These are phyloP conservation scores for Phalaenopsis equestris DNA, from an alignment of 106 monocot genomes.

Conservation along the genomic window DNA sequence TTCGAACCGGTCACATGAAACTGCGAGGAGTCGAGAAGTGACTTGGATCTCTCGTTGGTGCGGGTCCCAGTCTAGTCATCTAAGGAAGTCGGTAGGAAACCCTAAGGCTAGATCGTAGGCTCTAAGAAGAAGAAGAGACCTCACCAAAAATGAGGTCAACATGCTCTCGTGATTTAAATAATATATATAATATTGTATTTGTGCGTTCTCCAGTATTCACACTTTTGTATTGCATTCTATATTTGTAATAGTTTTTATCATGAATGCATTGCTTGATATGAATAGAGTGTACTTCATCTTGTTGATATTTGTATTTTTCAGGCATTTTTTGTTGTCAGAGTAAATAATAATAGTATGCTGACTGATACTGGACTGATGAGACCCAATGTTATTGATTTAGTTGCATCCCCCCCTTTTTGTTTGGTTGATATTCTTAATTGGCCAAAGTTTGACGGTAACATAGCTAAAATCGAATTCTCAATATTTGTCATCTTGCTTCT, in stretches of 20 bases:
- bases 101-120: too few species aligned
- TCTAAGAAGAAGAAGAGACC: too few species aligned
- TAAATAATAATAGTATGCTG: neutral
- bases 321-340: neutral
- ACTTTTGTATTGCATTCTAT: neutral
- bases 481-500: neutral
- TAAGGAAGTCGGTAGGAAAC: too few species aligned
- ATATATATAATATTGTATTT: neutral
- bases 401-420: neutral
- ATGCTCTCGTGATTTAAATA: too few species aligned
- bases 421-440: neutral
- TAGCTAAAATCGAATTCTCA: neutral
- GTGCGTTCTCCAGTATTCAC: neutral
- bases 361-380: too few species aligned
- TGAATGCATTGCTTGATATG: neutral
- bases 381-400: neutral
- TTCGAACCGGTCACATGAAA: too few species aligned
- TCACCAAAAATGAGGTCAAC: too few species aligned
- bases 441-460: neutral
- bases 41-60: too few species aligned
- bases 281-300: neutral
- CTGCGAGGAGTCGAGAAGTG: too few species aligned
- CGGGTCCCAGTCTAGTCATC: too few species aligned
- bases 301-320: neutral
- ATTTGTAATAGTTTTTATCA: neutral